These are phyloP conservation scores for Yarrowia sp. DNA, from an alignment of 805 yeast genomes.

Conservation along the genomic window DNA sequence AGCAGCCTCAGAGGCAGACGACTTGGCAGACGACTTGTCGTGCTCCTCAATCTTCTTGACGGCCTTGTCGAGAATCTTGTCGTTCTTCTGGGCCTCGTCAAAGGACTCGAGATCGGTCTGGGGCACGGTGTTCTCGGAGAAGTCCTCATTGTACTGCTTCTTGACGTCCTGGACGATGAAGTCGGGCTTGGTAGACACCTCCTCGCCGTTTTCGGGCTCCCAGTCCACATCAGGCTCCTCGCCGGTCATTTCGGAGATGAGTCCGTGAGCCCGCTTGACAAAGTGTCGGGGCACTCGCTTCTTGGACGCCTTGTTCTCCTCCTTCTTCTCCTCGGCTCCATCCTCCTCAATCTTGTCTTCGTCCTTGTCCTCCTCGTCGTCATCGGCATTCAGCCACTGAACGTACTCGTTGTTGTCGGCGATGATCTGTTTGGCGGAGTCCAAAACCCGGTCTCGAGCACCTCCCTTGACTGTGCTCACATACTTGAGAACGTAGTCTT, in stretches of 20 bases:
- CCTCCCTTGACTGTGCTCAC: slow-evolving; percentile 74
- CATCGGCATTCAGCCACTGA: slow-evolving; percentile 40
- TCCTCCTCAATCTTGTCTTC: slow-evolving; percentile 13
- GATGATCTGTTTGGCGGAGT: slow-evolving; percentile 62
- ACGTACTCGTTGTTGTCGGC: slow-evolving; percentile 40
- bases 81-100: slow-evolving; percentile 37
- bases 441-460: slow-evolving; percentile 62
- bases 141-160: slow-evolving; percentile 18
- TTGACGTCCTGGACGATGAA: slow-evolving; percentile 24
- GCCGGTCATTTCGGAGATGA: slow-evolving; percentile 41
- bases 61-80: slow-evolving; percentile 35
- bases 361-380: slow-evolving; percentile 40
- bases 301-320: slow-evolving; percentile 40
- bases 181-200: slow-evolving; percentile 15
- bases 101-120: slow-evolving; percentile 39
- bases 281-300: slow-evolving; percentile 13
- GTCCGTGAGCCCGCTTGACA: slow-evolving; percentile 44
- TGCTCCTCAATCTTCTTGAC: slow-evolving; percentile 18
- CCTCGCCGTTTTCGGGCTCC: slow-evolving; percentile 15
- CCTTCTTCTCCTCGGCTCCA: slow-evolving; percentile 40
- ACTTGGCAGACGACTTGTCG: not conserved
- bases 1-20: not conserved
- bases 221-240: slow-evolving; percentile 41
- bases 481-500: slow-evolving; percentile 58
- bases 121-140: slow-evolving; percentile 36